Conservation (phyloP, 2,329 filamentous ascomycete species). For the Geoglossum cookeanum region DNA sequence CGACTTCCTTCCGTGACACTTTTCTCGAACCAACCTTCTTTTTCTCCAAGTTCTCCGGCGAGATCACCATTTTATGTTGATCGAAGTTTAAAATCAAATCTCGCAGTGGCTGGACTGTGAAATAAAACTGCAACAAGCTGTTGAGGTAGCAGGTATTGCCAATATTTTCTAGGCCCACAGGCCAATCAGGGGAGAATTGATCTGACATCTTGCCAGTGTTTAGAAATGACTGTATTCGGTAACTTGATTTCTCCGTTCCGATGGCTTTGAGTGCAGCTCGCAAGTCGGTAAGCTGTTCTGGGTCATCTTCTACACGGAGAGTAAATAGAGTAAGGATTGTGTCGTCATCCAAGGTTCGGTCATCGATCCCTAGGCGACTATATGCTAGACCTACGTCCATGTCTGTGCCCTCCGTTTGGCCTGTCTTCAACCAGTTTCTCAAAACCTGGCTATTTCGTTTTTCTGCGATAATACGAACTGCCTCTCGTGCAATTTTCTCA, state of each 20-base stretch:
- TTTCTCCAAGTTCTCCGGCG: conserved; percentile 39
- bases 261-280: conserved; percentile 13
- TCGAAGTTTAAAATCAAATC: conserved; percentile 65
- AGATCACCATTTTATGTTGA: conserved; percentile 46
- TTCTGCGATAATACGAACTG: conserved; percentile 38
- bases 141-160: conserved; percentile 98
- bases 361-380: conserved; percentile 30
- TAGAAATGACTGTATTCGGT: conserved; percentile 10
- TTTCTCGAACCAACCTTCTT: conserved; percentile 61
- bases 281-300: conserved; percentile 18
- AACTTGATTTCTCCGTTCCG: conserved; percentile 11
- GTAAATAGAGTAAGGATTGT: conserved; percentile 30
- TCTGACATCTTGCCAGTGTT: conserved; percentile 9
- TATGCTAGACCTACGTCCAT: conserved; percentile 38
- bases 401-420: conserved; percentile 27
- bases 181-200: conserved; percentile 31
- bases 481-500: conserved; percentile 32
- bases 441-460: conserved; percentile 35
- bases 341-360: conserved; percentile 32
- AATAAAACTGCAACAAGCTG: conserved; percentile 88
- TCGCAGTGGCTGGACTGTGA: conserved; percentile 65
- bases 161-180: conserved; percentile 79
- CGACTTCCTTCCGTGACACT: conserved; percentile 37
- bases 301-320: conserved; percentile 26
- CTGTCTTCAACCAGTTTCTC: conserved; percentile 32